phyloP scores from a whole-genome alignment of 2,329 filamentous ascomycete genomes.

The Mollisia scopiformis region DNA sequence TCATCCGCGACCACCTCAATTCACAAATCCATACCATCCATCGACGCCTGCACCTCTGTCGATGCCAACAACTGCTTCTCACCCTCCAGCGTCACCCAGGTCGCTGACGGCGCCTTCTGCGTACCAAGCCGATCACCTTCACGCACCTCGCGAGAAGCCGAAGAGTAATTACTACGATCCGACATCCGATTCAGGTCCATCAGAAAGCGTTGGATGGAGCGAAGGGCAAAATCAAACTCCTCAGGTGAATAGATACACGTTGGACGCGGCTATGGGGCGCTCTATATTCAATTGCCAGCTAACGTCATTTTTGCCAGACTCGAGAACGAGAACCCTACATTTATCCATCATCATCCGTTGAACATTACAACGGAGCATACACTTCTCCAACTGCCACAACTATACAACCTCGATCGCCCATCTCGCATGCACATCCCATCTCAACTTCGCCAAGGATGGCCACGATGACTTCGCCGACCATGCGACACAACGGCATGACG shows the following conservation, averaged over 20 bases:
- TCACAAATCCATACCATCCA: conserved; percentile 35
- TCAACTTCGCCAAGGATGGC: conserved; percentile 35
- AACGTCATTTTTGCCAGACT: conserved; percentile 39
- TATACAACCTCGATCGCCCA: conserved; percentile 53
- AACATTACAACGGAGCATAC: conserved; percentile 52
- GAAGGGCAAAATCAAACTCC: conserved; percentile 33
- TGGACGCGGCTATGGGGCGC: conserved; percentile 4
- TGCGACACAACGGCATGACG: conserved; percentile 46
- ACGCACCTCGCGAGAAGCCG: conserved; percentile 41
- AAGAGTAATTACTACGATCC: conserved; percentile 49
- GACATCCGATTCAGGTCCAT: conserved; percentile 44
- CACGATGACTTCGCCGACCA: conserved; percentile 51
- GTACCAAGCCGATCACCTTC: conserved; percentile 39
- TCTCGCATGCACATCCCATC: conserved; percentile 49
- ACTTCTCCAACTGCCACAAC: conserved; percentile 49
- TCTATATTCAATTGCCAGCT: conserved; percentile 10
- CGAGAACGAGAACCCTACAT: conserved; percentile 57
- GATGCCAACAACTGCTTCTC: conserved; percentile 28
- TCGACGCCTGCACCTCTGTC: conserved; percentile 29
- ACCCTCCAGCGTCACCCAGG: conserved; percentile 31
- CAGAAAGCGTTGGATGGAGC: conserved; percentile 36
- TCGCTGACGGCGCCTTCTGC: conserved; percentile 28
- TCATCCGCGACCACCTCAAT: conserved; percentile 33
- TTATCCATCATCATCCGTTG: conserved; percentile 45
- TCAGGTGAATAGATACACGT: conserved; percentile 36